phyloP scores from a whole-genome alignment of 2,329 filamentous ascomycete genomes.

The Colletotrichum sp. region DNA sequence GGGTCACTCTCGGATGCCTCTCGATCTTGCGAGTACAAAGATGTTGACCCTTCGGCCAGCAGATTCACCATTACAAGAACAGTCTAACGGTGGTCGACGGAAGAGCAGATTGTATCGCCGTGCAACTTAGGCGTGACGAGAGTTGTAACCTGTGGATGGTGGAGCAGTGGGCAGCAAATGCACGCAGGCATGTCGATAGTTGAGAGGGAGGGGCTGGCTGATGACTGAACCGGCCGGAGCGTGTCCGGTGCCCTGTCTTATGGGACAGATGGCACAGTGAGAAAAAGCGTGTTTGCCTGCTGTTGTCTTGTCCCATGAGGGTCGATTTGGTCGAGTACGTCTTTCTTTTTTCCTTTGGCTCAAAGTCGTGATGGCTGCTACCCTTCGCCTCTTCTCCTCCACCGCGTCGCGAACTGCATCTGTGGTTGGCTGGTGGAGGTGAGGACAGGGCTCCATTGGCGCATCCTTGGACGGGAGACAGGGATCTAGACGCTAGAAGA shows the following conservation, averaged over 20 bases:
- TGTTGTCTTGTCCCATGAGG: not conserved
- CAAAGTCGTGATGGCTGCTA: constrained; percentile 7
- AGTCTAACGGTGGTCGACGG: not conserved
- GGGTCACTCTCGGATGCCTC: not conserved
- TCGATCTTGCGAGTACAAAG: not conserved
- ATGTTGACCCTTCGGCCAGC: not conserved
- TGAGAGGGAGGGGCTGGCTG: not conserved
- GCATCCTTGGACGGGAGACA: constrained; percentile 12
- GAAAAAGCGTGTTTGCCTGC: not conserved
- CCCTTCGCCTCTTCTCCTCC: constrained; percentile 7
- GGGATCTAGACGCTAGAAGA: constrained; percentile 12
- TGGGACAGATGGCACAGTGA: not conserved
- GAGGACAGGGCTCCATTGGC: not conserved
- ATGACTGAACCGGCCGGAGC: not conserved
- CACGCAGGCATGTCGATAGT: not conserved
- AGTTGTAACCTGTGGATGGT: not conserved
- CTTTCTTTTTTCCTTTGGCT: not conserved
- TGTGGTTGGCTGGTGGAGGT: not conserved
- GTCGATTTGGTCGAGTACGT: not conserved
- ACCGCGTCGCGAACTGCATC: not conserved
- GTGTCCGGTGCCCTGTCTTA: not conserved
- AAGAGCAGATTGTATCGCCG: not conserved
- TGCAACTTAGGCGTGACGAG: not conserved
- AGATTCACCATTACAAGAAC: not conserved
- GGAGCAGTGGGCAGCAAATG: not conserved